Evolutionary conservation across 1,284 basidiomycete species (phyloP), one percentile per base, ranked within the genome.

Genomic region (Boletus austroedulis): DNA sequence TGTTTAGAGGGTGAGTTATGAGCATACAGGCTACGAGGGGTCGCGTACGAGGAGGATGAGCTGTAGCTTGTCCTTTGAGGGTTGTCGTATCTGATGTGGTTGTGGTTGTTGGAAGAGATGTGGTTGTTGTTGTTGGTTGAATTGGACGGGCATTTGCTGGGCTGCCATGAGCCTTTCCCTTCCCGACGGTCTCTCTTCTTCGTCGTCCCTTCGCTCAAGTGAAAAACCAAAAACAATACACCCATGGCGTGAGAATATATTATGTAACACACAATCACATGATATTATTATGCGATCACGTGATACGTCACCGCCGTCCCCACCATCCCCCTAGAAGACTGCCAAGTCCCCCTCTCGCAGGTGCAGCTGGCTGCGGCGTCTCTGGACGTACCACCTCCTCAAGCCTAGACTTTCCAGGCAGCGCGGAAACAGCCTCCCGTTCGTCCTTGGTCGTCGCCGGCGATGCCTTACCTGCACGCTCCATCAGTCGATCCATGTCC

Each of bases 401-500:
- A 38, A 65, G 38, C 46, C 72, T 55, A 14, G 71, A 65, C 51
- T 62, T 69, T 10, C 56, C 67, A 43, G 67, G 68, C 26, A 59
- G 63, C 1, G 62, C 60, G 4, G 55, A 57, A 5, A 66, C 64
- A 15, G 54, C 64, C 9, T 59, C 75, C 7, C 63, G 57, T 52
- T 75, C 65, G 10, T 67, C 63, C 41, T 32, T 66, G 7, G 51
- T 26, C 21, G 55, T 55, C 36, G 53, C 55, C 11, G 57, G 56
- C 2, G 72, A 62, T n/a, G 62, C 67, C 74, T 85, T 87, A 2
- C 92, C 92, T 5, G 88, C 90, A 9, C 86, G 78, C 57, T 81
- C 82, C 66, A 85, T 76, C 55, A 96, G 75, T 50, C 83, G 78
- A 47, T 92, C 90, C 83, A 95, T 87, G 67, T 92, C 90, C 57